Base-by-base conservation (phyloP, 164 flowering plant species). In the Pachysandra terminalis region DNA sequence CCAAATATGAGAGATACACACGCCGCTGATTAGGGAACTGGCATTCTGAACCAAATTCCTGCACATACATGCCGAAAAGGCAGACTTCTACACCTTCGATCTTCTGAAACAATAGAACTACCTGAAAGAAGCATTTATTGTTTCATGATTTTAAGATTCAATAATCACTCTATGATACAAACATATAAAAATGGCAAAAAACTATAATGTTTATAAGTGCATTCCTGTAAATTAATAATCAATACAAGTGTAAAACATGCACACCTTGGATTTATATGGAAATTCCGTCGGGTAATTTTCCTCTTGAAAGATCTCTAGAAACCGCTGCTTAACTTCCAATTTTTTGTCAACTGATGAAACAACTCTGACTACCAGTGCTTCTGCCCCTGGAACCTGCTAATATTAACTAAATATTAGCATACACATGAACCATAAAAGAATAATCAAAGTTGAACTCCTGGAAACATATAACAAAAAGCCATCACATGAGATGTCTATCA, bases 41-140 rank as follows among this genome's bases (percentile, higher is more conserved):
- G 65, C 90, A 84, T 74, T 96, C 99, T 65, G 99, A 79, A 69
- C 99, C 98, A 76, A 89, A 96, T 82, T 96, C 99, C 81, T 96
- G 99, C 61, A 93, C 98, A 75, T 93, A 96, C 99, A 96, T 96
- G 72, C 97, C 97, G 81, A 90, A 96, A 19, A 96, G 79, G 81
- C 98, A 93, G 19, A 96, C 99, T 81, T 96, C 99, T n/a, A 96
- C 99, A 37, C 98, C 98, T 80, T 96, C 99, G 77, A 93, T 96
- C 81, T 85, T 96, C 80, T 96, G 99, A 80, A 96, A 96, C 68
- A 96, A 79, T 65, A 96, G 77, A 74, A 96, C 59, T 19, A 90
- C 99, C 99, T 96, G 84, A 61, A 78, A 67, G 61, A 70, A 55
- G 16, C 59, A 68, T 45, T 40, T 19, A 14, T 28, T 48, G 57